Evolutionary conservation across 2,329 filamentous ascomycete species (phyloP), one percentile per base, ranked within the genome.

Genomic region (Diplodia corticola): DNA sequence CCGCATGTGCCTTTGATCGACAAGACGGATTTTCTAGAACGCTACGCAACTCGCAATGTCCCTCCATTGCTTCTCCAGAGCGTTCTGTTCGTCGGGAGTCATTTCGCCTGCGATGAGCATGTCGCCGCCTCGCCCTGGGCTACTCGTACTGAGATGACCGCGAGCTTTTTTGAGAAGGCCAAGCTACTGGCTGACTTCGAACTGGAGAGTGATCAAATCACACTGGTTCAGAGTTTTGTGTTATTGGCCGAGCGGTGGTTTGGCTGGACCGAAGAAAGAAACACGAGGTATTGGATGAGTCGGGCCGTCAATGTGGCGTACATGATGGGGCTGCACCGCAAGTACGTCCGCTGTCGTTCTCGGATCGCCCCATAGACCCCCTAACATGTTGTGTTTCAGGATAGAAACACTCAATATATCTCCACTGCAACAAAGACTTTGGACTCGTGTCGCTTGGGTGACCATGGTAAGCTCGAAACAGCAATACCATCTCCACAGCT

Each of bases 201-300:
- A 49, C 10, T 63, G 15, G 60, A 63, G 26, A 44, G 28, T 17
- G 60, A 63, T n/a, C 60, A 63, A 6, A 51, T 63, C 22, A 53
- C 48, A 7, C 48, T 63, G 12, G 28, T 63, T 1, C 60, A 63
- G 33, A 53, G 60, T 24, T 63, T 63, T 24, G 33, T 63, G 4
- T 26, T 63, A 9, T 33, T 63, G 12, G 46, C 30, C 4, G 60
- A 63, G 22, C 60, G 60, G 12, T 63, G 60, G 60, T 35, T 63
- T 20, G 48, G 60, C n/a, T 63, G 60, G 60, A 53, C 60, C 12
- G n/a, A 63, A n/a, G 60, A 63, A 12, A 53, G 60, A 20, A 63
- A 63, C n/a, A 51, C 60, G 9, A 40, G 60, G 15, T 63, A 63
- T 10, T 63, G 60, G 60, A 63, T 53, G 60, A 44, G 60, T 22